phyloP scores from a whole-genome alignment of 2,329 filamentous ascomycete genomes.

The Ambrosiella beaveri region DNA sequence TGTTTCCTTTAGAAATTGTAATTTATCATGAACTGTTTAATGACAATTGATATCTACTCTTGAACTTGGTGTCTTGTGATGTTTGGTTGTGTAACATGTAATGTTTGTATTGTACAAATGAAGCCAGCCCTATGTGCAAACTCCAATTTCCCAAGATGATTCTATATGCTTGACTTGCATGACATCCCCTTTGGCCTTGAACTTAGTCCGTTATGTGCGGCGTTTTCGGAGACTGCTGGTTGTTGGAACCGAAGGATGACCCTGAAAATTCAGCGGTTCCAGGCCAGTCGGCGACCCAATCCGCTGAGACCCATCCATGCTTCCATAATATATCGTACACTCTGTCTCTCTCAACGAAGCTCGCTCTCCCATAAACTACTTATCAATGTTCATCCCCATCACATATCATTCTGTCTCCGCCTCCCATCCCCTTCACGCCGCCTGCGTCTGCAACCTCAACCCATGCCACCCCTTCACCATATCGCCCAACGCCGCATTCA shows the following conservation, averaged over 20 bases:
- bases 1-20: conserved; percentile 5
- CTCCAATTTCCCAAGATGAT: too few species aligned
- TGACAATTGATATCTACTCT: conserved; percentile 1
- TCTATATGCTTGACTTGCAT: too few species aligned
- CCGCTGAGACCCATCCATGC: background rate
- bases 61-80: background rate
- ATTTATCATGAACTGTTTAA: conserved; percentile 11
- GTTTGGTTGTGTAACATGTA: background rate
- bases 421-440: conserved; percentile 18
- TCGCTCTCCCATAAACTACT: background rate
- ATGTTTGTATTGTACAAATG: too few species aligned
- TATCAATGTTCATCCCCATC: background rate
- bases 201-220: too few species aligned
- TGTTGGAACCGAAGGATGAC: too few species aligned
- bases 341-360: background rate
- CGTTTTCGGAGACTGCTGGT: too few species aligned
- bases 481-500: conserved; percentile 57
- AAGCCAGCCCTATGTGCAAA: too few species aligned
- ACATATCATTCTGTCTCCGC: background rate
- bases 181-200: too few species aligned
- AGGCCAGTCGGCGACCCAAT: background rate
- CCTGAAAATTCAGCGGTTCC: too few species aligned
- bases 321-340: background rate
- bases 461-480: conserved; percentile 71
- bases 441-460: conserved; percentile 59